phyloP scores from a whole-genome alignment of 345 rosid species.

The Melaleuca alternifolia region DNA sequence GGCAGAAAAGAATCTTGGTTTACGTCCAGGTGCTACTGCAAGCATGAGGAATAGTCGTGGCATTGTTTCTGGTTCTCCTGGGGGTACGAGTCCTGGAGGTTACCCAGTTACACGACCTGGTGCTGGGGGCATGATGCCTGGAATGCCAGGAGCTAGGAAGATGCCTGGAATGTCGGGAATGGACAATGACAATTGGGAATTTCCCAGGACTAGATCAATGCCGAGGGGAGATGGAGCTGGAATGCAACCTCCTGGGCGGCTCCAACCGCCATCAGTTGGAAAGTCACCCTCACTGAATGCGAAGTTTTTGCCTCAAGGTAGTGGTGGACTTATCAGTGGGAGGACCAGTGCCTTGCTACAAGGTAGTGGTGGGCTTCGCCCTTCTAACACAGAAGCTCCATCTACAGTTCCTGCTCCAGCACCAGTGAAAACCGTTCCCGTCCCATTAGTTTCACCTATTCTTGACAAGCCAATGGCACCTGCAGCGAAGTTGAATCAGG shows the following conservation, averaged over 20 bases:
- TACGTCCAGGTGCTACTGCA: slow-evolving; percentile 93
- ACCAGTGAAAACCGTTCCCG: slow-evolving; percentile 4
- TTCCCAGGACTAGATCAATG: slow-evolving; percentile 51
- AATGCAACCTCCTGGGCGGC: slow-evolving; percentile 30
- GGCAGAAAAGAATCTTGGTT: slow-evolving; percentile 80
- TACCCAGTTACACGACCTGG: slow-evolving; percentile 74
- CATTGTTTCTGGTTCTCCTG: slow-evolving; percentile 33
- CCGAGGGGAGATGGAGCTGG: slow-evolving; percentile 68
- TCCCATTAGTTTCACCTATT: not conserved
- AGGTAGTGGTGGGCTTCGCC: slow-evolving; percentile 31
- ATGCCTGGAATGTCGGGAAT: slow-evolving; percentile 95
- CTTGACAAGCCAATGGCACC: slow-evolving; percentile 17
- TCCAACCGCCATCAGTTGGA: slow-evolving; percentile 29
- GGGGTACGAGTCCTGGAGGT: slow-evolving; percentile 43
- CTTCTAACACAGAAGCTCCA: slow-evolving; percentile 3
- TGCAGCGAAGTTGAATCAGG: slow-evolving; percentile 23
- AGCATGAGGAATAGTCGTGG: slow-evolving; percentile 58
- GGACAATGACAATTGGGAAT: slow-evolving; percentile 81
- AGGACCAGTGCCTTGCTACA: slow-evolving; percentile 76
- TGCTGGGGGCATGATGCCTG: slow-evolving; percentile 95
- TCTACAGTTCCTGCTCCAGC: slow-evolving; percentile 4
- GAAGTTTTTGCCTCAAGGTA: slow-evolving; percentile 73
- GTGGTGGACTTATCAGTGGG: slow-evolving; percentile 48
- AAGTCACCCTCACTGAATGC: slow-evolving; percentile 50
- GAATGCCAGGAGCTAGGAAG: slow-evolving; percentile 88